Percentiles rank a stretch among this genome's conserved stretches.
Evolutionary conservation across 768 basidiomycete genomes (phyloP).

Genomic region (Butyriboletus loyo): DNA sequence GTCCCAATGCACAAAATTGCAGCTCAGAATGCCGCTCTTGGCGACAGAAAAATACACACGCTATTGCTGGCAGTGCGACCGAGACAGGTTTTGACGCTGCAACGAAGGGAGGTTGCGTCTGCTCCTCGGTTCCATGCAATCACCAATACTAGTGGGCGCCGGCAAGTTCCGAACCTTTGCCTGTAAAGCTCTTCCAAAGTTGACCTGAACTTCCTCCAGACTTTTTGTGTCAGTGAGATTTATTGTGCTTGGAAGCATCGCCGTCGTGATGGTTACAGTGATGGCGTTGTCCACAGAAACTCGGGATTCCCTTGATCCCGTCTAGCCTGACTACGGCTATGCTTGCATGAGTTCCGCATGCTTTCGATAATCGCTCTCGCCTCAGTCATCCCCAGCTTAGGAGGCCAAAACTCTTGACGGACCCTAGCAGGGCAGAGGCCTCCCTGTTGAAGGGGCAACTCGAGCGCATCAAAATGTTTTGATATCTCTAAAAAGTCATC

Average conservation of each 20-base stretch:
- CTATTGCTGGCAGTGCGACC: constrained; percentile 1
- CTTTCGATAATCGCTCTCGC: background rate
- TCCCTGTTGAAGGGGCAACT: background rate
- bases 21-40: constrained; percentile 13
- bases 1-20: constrained; percentile 5
- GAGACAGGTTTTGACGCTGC: constrained; percentile 20
- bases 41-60: background rate
- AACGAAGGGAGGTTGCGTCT: constrained; percentile 21
- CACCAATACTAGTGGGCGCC: constrained; percentile 8
- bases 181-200: constrained; percentile 9
- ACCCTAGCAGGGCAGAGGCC: background rate
- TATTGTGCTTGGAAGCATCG: constrained; percentile 23
- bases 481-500: constrained; percentile 8
- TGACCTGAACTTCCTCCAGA: constrained; percentile 21
- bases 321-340: background rate
- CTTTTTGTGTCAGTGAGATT: constrained; percentile 26
- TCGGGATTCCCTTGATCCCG: constrained; percentile 1
- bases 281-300: constrained; percentile 7
- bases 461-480: constrained; percentile 7
- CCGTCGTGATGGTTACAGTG: constrained; percentile 30
- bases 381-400: background rate
- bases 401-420: background rate
- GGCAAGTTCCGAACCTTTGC: constrained; percentile 24
- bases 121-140: constrained; percentile 18
- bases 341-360: background rate